Evolutionary conservation across 2,329 filamentous ascomycete species (phyloP).

Genomic region (Stachybotrys chartarum): DNA sequence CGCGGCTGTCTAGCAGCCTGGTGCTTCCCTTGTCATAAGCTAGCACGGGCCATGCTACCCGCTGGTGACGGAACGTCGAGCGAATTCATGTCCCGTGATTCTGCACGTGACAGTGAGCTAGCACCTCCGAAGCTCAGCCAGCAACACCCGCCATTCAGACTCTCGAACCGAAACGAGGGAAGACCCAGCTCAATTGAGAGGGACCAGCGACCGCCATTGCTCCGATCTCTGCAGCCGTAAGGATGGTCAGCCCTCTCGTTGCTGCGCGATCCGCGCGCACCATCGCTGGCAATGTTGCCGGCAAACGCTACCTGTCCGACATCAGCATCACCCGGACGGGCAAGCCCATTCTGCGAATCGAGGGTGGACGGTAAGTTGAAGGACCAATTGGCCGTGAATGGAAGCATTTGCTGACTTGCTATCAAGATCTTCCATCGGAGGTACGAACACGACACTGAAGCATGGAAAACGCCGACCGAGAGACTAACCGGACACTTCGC

Average conservation of each 20-base stretch:
- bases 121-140: slow-evolving; percentile 15
- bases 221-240: slow-evolving; percentile 22
- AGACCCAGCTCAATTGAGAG: slow-evolving; percentile 22
- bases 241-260: slow-evolving; percentile 50
- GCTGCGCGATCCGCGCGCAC: slow-evolving; percentile 46
- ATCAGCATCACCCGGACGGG: slow-evolving; percentile 91
- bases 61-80: not conserved
- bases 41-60: slow-evolving; percentile 13
- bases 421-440: slow-evolving; percentile 76
- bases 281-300: slow-evolving; percentile 37
- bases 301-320: slow-evolving; percentile 61
- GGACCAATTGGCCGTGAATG: slow-evolving; percentile 14
- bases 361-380: slow-evolving; percentile 74
- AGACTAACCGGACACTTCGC: slow-evolving; percentile 7
- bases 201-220: slow-evolving; percentile 18
- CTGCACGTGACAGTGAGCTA: slow-evolving; percentile 17
- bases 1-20: slow-evolving; percentile 34
- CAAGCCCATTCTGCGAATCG: slow-evolving; percentile 83
- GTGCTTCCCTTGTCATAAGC: slow-evolving; percentile 17
- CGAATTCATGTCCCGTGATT: too few species aligned
- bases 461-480: slow-evolving; percentile 1
- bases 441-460: slow-evolving; percentile 37
- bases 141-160: slow-evolving; percentile 12
- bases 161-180: slow-evolving; percentile 14
- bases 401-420: slow-evolving; percentile 17